Percentiles rank a stretch among this genome's conserved stretches.
Conservation (phyloP, 2,329 filamentous ascomycete genomes). For the Dactylellina parvicollis region DNA sequence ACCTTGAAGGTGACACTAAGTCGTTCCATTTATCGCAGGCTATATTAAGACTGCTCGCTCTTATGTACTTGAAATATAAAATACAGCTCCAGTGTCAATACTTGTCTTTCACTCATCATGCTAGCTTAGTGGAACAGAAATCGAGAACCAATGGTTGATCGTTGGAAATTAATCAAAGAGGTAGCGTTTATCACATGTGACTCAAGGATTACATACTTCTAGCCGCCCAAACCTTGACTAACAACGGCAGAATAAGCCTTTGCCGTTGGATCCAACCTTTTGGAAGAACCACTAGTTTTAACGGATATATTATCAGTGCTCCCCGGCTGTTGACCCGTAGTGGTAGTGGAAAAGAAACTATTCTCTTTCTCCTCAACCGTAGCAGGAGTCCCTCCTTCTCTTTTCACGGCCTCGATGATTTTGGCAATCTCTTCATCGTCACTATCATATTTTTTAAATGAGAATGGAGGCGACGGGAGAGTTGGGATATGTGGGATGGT, state of each 20-base stretch:
- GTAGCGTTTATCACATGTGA: too few species aligned
- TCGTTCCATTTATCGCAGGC: too few species aligned
- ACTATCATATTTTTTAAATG: conserved; percentile 1
- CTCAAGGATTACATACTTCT: too few species aligned
- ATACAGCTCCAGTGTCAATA: too few species aligned
- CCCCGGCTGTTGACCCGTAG: background rate
- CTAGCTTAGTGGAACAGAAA: too few species aligned
- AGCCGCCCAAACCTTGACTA: background rate
- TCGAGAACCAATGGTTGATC: too few species aligned
- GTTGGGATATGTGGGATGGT: background rate
- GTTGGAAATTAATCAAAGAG: too few species aligned
- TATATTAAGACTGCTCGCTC: too few species aligned
- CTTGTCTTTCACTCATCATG: too few species aligned
- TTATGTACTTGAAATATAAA: too few species aligned
- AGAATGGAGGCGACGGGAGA: background rate
- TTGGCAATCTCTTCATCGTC: background rate
- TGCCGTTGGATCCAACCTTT: background rate
- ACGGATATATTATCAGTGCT: background rate
- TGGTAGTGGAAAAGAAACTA: background rate
- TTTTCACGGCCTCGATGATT: background rate
- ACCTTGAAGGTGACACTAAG: too few species aligned
- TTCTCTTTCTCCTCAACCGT: background rate
- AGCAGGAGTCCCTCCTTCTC: background rate
- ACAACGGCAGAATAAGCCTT: background rate
- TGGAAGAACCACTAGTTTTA: background rate